phyloP scores from a whole-genome alignment of 352 stramenopile genomes.

The Phytophthora chlamydospora region DNA sequence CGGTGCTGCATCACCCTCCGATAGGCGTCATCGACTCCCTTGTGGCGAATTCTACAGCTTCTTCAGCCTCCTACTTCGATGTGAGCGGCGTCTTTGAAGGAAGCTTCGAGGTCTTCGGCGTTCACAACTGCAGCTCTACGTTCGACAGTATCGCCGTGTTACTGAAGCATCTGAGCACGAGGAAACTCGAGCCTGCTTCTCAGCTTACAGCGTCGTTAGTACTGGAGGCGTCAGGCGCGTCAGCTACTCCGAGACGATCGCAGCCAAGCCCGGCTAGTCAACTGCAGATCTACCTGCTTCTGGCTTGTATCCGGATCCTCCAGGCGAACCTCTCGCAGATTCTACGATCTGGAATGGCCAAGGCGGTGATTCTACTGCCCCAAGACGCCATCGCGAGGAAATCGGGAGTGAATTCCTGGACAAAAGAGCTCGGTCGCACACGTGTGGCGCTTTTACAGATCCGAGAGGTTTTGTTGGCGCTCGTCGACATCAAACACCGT shows the following conservation, averaged over 20 bases:
- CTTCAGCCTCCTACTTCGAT: constrained; percentile 10
- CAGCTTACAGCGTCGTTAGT: constrained; percentile 16
- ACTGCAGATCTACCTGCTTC: constrained; percentile 71
- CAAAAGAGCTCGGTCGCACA: constrained; percentile 25
- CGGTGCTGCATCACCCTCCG: constrained; percentile 37
- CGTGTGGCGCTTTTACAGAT: constrained; percentile 37
- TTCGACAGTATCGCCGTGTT: constrained; percentile 49
- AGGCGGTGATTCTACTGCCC: constrained; percentile 37
- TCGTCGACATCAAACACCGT: constrained; percentile 44
- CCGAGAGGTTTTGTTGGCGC: constrained; percentile 32
- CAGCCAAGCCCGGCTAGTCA: constrained; percentile 1
- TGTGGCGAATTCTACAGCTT: not conserved
- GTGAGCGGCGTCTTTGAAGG: constrained; percentile 36
- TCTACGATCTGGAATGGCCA: constrained; percentile 59
- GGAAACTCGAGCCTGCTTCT: constrained; percentile 37
- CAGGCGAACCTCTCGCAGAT: constrained; percentile 80
- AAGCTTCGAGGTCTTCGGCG: constrained; percentile 45
- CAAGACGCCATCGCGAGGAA: not conserved
- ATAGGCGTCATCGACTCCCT: constrained; percentile 31
- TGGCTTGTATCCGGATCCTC: constrained; percentile 72
- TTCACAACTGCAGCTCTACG: constrained; percentile 55
- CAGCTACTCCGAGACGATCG: constrained; percentile 11
- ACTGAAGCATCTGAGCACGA: constrained; percentile 47
- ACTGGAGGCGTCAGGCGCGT: not conserved
- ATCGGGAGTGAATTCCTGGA: constrained; percentile 7